Base-by-base conservation (phyloP, 176 grass and related monocot genomes). In the Pharus latifolius region DNA sequence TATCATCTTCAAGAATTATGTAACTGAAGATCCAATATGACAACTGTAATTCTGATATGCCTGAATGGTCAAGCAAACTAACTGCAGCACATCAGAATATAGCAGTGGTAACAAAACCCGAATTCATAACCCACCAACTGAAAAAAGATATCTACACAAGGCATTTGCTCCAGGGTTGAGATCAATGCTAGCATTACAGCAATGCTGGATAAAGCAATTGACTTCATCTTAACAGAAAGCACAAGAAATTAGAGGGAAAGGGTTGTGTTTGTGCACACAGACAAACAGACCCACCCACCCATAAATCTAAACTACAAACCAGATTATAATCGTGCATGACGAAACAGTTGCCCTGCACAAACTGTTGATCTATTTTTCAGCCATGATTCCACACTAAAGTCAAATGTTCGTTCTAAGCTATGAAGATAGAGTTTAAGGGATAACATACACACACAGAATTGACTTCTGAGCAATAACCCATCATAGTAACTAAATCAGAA, bases 401-500 rank as follows among this genome's bases (percentile, higher is more conserved):
- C 26, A 46, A 83, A 30, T 30, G 4, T 43, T 29, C 41, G 31
- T 65, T 43, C 3, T 26, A 22, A 33, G 41, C 6, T 20, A 38
- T 4, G 35, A 38, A 38, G 1, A 31, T 8, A 28, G 60, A 67
- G 1, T 50, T 60, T n/a, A 82, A 82, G 15, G 2, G 34, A 34
- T 17, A 66, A 31, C 51, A 2, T 9, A 10, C 18, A 51, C 34
- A 41, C 11, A 29, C 14, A 52, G 43, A 15, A 49, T 44, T 65
- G 41, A 13, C 17, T 26, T 51, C 29, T 13, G 6, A 20, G 56
- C 30, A 10, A 61, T 26, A 33, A 22, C 17, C 49, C 2, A 16
- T 60, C 19, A 55, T n/a, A 73, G 38, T 27, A 68, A 69, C 13
- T 32, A 69, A 65, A 78, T 31, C 9, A 60, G 53, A 60, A 38